phyloP scores from a whole-genome alignment of 208 protist genomes.

The Trypanosoma congolense region DNA sequence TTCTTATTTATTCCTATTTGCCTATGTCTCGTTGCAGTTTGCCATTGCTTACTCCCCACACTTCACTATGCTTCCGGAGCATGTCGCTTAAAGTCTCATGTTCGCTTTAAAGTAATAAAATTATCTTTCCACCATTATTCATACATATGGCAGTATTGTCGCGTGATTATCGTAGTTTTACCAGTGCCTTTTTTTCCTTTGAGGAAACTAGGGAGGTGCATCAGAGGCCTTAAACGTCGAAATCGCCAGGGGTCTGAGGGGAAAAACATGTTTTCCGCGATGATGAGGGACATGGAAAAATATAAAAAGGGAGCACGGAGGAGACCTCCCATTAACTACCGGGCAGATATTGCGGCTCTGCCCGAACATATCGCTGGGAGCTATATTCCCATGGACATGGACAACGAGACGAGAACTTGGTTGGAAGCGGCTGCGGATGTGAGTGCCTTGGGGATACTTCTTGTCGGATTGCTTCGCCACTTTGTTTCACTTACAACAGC shows the following conservation, averaged over 20 bases:
- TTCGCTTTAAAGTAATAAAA: no score
- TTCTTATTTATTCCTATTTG: no score
- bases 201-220: no score
- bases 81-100: no score
- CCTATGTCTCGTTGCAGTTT: no score
- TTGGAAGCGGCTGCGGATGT: conserved; percentile 31
- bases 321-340: conserved; percentile 49
- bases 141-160: no score
- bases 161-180: no score
- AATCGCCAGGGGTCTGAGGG: not conserved
- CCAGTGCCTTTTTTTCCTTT: no score
- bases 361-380: conserved; percentile 25
- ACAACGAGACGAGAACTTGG: conserved; percentile 55
- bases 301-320: conserved; percentile 32
- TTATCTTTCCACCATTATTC: no score
- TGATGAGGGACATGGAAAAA: conserved; percentile 23
- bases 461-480: conserved; percentile 34
- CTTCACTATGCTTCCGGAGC: no score
- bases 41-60: no score
- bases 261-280: not conserved
- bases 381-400: conserved; percentile 39
- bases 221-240: no score
- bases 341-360: conserved; percentile 29
- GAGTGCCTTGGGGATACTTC: conserved; percentile 31
- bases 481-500: conserved; percentile 74